These are phyloP conservation scores for Chalciporus pseudorubinellus DNA, from an alignment of 768 basidiomycete genomes.

Conservation along the genomic window DNA sequence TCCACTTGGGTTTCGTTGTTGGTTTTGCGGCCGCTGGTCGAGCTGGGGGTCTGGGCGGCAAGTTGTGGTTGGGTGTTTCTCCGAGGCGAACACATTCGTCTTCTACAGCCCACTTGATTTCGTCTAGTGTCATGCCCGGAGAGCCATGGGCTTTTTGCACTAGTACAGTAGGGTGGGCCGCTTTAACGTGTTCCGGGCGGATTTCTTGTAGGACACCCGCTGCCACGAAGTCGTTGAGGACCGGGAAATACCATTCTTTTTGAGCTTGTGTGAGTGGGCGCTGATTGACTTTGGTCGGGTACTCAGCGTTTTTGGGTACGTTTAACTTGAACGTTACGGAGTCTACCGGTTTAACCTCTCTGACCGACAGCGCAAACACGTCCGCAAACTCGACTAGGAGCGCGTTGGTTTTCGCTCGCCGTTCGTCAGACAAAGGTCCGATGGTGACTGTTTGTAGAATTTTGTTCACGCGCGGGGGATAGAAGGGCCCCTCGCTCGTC, in stretches of 20 bases:
- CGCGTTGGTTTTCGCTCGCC: too few species aligned
- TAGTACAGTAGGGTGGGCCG: conserved; percentile 5
- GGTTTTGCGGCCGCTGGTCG: neutral
- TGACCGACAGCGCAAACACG: too few species aligned
- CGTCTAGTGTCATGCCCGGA: conserved; percentile 4
- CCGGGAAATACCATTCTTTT: too few species aligned
- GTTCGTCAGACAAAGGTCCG: too few species aligned
- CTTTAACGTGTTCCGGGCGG: conserved; percentile 9
- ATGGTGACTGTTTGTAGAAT: too few species aligned
- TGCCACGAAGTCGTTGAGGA: conserved; percentile 33
- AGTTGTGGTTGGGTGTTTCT: neutral
- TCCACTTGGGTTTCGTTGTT: neutral
- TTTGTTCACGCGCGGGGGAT: conserved; percentile 12
- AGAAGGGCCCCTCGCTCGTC: conserved; percentile 15
- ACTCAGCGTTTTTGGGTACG: conserved; percentile 31
- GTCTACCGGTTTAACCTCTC: conserved; percentile 18
- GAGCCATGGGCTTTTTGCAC: conserved; percentile 11
- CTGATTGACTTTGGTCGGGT: conserved; percentile 30
- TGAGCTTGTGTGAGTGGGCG: too few species aligned
- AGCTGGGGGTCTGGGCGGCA: neutral
- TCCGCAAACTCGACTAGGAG: too few species aligned
- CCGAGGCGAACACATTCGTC: conserved; percentile 12
- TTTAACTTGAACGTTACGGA: conserved; percentile 34
- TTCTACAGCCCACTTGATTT: conserved; percentile 11
- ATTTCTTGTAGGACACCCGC: conserved; percentile 28